A percentile compares a stretch with the other conserved stretches of the same genome.
These are phyloP conservation scores for Chimonanthus salicifolius DNA, from an alignment of 164 flowering plant species.

Conservation along the genomic window DNA sequence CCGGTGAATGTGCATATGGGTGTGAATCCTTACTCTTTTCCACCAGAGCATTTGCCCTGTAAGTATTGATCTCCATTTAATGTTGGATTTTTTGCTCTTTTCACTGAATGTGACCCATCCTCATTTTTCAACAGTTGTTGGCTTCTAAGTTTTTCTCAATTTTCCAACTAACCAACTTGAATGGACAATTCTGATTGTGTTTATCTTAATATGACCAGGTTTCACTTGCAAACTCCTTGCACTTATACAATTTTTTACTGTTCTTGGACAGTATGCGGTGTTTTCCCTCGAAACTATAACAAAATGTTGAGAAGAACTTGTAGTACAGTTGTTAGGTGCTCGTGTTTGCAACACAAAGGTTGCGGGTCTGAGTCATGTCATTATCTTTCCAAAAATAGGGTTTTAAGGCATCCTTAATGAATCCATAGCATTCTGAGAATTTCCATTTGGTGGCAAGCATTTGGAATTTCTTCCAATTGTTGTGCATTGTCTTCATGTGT, in stretches of 20 bases:
- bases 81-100: background rate
- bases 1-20: slow-evolving; percentile 35
- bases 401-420: too few species aligned
- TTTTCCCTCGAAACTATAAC: too few species aligned
- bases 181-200: background rate
- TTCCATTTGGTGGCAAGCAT: too few species aligned
- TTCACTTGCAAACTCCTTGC: background rate
- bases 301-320: too few species aligned
- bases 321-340: too few species aligned
- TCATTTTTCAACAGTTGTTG: background rate
- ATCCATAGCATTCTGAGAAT: too few species aligned
- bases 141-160: background rate
- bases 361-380: background rate
- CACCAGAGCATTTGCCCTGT: slow-evolving; percentile 42
- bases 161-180: background rate
- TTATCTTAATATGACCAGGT: background rate
- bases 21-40: slow-evolving; percentile 29
- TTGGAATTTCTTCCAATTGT: too few species aligned
- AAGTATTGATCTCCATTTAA: slow-evolving; percentile 7
- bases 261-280: too few species aligned
- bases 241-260: too few species aligned
- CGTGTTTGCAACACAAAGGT: too few species aligned
- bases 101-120: background rate
- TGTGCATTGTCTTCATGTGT: too few species aligned
- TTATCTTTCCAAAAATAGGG: too few species aligned